Evolutionary conservation across 331 rosid species (phyloP), one percentile per base, ranked within the genome.

Genomic region (Stylosanthes scabra): DNA sequence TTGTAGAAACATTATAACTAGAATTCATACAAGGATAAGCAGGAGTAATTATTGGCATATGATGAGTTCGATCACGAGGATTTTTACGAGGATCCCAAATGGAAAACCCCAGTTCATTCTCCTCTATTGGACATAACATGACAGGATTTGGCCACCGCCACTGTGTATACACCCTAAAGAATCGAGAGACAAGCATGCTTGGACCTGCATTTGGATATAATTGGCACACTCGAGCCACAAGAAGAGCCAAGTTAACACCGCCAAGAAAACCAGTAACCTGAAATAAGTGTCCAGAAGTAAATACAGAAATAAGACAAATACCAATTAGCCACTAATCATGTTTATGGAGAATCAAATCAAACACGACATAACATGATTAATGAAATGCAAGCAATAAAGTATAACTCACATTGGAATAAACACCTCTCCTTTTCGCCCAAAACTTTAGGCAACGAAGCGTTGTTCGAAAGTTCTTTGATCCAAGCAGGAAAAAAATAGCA

Each of bases 111-210:
- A 90, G 88, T 68, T 90, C 90, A 40, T 84, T 83, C 80, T 93
- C 96, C 75, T 89, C 97, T 45, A 86, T 89, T 39, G 90, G 69
- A 78, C 96, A 87, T 56, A 93, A 57, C 93, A 89, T 89, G 29
- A 93, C 96, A 63, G 97, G 98, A 73, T 88, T 93, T 41, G 98
- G 98, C 98, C 98, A 93, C 39, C 96, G 80, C 98, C 98, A 93
- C 80, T 84, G 98, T 29, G 98, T 87, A 61, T 86, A 93, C 1
- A 93, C 93, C 81, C 97, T 85, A 63, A 93, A 93, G 82, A 93
- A 93, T 57, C 89, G 84, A 76, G 97, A 84, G 62, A 93, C 86
- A 59, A 93, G 84, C 98, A 90, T 89, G 83, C 97, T 90, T 37
- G 98, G 92, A 66, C 79, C 89, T 76, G 98, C 98, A 87, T 90